A percentile compares a stretch with the other conserved stretches of the same genome.
Conservation (phyloP, 1,284 basidiomycete genomes). For the Trametes sp. region DNA sequence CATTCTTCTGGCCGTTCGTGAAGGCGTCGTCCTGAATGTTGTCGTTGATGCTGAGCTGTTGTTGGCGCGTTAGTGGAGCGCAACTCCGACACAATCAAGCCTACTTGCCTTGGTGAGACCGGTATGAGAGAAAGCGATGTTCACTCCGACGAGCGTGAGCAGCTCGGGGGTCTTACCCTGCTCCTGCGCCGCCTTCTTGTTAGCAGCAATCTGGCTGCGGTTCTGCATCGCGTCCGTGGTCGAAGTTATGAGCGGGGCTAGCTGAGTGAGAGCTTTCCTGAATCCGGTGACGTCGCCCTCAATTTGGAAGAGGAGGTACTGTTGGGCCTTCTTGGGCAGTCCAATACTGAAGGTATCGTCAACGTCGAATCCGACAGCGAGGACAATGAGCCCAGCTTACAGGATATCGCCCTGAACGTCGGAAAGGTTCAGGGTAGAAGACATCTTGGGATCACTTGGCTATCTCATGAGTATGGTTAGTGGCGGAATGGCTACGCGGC, state of each 20-base stretch:
- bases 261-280: constrained; percentile 34
- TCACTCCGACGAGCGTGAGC: constrained; percentile 34
- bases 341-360: not conserved
- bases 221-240: constrained; percentile 30
- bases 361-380: not conserved
- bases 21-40: constrained; percentile 44
- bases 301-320: not conserved
- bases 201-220: constrained; percentile 23
- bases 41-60: constrained; percentile 44
- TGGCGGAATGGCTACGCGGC: not conserved
- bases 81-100: not conserved
- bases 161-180: constrained; percentile 20
- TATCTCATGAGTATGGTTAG: not conserved
- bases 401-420: not conserved
- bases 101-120: constrained; percentile 38
- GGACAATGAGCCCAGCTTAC: not conserved
- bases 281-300: constrained; percentile 12
- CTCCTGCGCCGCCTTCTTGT: constrained; percentile 28
- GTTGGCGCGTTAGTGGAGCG: not conserved
- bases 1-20: constrained; percentile 40
- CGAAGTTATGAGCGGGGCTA: constrained; percentile 45
- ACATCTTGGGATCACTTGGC: not conserved
- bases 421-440: not conserved
- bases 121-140: constrained; percentile 44
- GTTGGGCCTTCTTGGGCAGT: not conserved